Conservation (phyloP, 768 basidiomycete genomes). For the Boletus reticulatus region DNA sequence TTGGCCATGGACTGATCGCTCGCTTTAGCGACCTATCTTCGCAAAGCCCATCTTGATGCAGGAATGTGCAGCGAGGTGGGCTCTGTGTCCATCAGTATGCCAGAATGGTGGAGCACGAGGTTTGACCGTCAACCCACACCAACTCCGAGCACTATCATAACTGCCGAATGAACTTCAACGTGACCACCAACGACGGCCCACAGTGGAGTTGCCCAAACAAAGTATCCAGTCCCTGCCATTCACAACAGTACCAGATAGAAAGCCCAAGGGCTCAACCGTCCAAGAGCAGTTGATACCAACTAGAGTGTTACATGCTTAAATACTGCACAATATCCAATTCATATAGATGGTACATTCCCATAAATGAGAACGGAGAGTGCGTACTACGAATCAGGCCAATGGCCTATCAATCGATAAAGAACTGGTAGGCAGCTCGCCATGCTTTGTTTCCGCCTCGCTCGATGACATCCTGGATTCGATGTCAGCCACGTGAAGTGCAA, state of each 20-base stretch:
- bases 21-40: not conserved
- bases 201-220: too few species aligned
- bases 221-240: too few species aligned
- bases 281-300: too few species aligned
- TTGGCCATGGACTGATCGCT: not conserved
- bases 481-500: slow-evolving; percentile 3
- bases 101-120: not conserved
- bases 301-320: not conserved
- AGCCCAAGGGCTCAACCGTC: too few species aligned
- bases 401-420: slow-evolving; percentile 21
- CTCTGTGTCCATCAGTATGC: slow-evolving; percentile 6
- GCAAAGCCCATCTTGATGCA: slow-evolving; percentile 22
- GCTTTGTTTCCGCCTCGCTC: slow-evolving; percentile 58
- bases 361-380: not conserved
- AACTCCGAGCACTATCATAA: too few species aligned
- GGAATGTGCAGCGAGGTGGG: not conserved
- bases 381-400: not conserved
- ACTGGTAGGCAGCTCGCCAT: slow-evolving; percentile 45
- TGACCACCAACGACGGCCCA: too few species aligned
- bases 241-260: too few species aligned
- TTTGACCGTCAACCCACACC: too few species aligned
- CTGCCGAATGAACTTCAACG: too few species aligned
- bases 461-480: slow-evolving; percentile 49
- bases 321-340: not conserved
- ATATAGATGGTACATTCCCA: not conserved